phyloP scores from a whole-genome alignment of 2,329 filamentous ascomycete genomes.

The Sporothrix dimorphospora region DNA sequence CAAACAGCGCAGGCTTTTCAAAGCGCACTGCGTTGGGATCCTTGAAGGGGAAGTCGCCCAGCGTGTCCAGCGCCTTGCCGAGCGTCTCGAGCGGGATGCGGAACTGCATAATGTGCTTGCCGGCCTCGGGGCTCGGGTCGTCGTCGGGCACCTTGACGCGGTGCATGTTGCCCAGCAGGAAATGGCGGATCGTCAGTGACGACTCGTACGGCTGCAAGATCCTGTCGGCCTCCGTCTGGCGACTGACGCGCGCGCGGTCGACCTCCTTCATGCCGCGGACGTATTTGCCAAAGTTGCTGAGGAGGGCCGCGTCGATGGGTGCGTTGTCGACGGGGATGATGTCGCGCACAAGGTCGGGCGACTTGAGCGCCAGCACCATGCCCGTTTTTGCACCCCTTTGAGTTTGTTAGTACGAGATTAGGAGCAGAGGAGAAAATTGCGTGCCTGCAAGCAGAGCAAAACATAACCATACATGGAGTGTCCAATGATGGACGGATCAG shows the following conservation, averaged over 20 bases:
- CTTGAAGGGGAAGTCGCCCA: constrained; percentile 89
- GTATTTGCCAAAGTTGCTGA: constrained; percentile 76
- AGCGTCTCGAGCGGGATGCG: constrained; percentile 77
- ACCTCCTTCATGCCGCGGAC: constrained; percentile 83
- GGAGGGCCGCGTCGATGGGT: constrained; percentile 77
- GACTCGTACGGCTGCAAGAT: constrained; percentile 76
- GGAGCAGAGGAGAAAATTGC: not conserved
- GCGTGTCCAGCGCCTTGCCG: constrained; percentile 66
- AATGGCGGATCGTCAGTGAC: constrained; percentile 80
- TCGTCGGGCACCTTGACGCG: constrained; percentile 46
- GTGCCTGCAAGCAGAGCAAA: not conserved
- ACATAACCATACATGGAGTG: constrained; percentile 78
- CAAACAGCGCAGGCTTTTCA: constrained; percentile 76
- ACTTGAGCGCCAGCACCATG: constrained; percentile 79
- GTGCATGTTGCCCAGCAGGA: constrained; percentile 84
- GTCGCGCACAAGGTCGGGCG: constrained; percentile 67
- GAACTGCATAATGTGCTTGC: constrained; percentile 62
- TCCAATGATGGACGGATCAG: constrained; percentile 76
- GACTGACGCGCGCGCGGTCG: constrained; percentile 67
- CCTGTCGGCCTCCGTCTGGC: constrained; percentile 76
- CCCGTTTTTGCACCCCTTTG: constrained; percentile 84
- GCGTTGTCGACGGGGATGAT: constrained; percentile 91
- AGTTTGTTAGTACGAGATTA: not conserved
- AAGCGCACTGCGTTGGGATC: constrained; percentile 70
- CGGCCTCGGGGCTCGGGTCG: constrained; percentile 15